A percentile compares a stretch with the other conserved stretches of the same genome.
Conservation (phyloP, 148 eudicot genomes). For the Simmondsia chinensis region DNA sequence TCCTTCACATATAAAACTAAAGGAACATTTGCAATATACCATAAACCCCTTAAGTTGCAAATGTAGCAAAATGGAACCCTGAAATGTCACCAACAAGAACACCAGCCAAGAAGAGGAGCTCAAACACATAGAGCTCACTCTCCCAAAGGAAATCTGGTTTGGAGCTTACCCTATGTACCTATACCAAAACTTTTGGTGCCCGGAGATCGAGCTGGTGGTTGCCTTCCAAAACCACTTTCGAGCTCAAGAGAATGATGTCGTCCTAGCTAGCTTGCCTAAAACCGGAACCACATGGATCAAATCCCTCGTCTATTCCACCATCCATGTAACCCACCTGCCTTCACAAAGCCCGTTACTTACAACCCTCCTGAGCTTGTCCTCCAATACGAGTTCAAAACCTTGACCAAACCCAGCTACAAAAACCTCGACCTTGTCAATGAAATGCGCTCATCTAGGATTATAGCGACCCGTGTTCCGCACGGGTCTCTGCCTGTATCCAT, state of each 20-base stretch:
- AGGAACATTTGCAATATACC: too few species aligned
- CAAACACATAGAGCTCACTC: constrained; percentile 7
- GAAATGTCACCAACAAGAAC: neutral
- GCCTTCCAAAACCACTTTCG: constrained; percentile 26
- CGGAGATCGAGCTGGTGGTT: constrained; percentile 9
- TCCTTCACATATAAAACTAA: too few species aligned
- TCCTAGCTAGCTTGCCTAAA: constrained; percentile 23
- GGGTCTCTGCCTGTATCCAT: constrained; percentile 29
- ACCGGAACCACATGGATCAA: constrained; percentile 27
- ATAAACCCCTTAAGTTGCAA: neutral
- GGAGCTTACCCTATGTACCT: constrained; percentile 19
- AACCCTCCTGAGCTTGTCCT: constrained; percentile 24
- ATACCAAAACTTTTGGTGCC: constrained; percentile 20
- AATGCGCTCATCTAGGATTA: constrained; percentile 24
- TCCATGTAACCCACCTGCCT: too few species aligned
- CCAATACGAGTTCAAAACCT: constrained; percentile 21
- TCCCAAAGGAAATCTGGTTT: constrained; percentile 25
- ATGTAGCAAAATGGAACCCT: neutral
- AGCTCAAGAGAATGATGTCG: constrained; percentile 13
- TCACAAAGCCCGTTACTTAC: constrained; percentile 16
- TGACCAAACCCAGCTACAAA: constrained; percentile 8
- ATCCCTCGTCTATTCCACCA: constrained; percentile 13
- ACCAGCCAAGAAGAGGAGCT: neutral
- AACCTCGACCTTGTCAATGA: neutral
- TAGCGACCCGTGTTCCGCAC: constrained; percentile 41